A percentile compares a stretch with the other conserved stretches of the same genome.
These are phyloP conservation scores for Rhinocladiella similis DNA, from an alignment of 2,329 filamentous ascomycete species.

Conservation along the genomic window DNA sequence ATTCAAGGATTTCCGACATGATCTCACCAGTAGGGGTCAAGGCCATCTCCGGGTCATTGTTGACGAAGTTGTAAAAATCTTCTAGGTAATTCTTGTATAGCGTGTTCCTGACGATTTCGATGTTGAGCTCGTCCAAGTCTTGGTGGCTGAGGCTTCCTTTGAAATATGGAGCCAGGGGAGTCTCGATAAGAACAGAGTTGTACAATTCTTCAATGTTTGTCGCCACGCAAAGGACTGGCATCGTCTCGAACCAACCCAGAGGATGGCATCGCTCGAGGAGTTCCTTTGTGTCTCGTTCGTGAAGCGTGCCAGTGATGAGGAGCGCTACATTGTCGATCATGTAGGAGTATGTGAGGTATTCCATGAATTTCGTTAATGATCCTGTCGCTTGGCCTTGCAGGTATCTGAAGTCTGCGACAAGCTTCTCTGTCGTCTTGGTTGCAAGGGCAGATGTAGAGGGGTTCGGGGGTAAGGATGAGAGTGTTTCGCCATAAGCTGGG, in stretches of 20 bases:
- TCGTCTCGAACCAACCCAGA: constrained; percentile 97
- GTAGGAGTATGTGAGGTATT: constrained; percentile 97
- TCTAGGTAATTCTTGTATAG: constrained; percentile 99
- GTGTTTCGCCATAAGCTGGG: constrained; percentile 95
- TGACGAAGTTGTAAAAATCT: constrained; percentile 95
- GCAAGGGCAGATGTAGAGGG: constrained; percentile 94
- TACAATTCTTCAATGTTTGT: constrained; percentile 99
- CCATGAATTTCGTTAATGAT: constrained; percentile 90
- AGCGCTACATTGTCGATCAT: constrained; percentile 99
- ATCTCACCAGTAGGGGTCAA: constrained; percentile 89
- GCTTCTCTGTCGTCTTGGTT: constrained; percentile 94
- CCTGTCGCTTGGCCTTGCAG: constrained; percentile 91
- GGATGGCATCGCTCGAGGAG: constrained; percentile 94
- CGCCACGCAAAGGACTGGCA: constrained; percentile 95
- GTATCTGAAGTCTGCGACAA: constrained; percentile 96
- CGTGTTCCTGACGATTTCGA: constrained; percentile 97
- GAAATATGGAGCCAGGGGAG: constrained; percentile 93
- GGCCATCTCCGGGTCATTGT: constrained; percentile 79
- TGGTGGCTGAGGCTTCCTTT: constrained; percentile 95
- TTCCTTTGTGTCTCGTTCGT: constrained; percentile 95
- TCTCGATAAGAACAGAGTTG: constrained; percentile 96
- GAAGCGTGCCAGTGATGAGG: constrained; percentile 93
- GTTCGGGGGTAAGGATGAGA: constrained; percentile 89
- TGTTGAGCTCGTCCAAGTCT: constrained; percentile 97
- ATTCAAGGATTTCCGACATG: constrained; percentile 94